Base-by-base conservation (phyloP, 1,284 basidiomycete species). In the Tilletia setariae region DNA sequence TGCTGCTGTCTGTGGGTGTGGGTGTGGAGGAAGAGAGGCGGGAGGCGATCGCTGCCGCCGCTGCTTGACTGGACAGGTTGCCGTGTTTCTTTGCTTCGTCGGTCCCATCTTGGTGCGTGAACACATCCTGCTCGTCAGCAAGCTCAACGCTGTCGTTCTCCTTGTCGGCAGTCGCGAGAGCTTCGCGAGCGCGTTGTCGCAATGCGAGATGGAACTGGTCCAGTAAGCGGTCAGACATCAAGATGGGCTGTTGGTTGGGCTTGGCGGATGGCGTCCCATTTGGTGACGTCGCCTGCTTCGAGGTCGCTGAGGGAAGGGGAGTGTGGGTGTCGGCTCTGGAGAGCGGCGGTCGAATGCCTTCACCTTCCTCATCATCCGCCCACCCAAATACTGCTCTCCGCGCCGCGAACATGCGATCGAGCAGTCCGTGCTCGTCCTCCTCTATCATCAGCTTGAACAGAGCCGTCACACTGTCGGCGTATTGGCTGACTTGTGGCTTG, bases 391-490 rank as follows among this genome's bases (percentile, higher is more conserved):
- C 94, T 11, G 85, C 86, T 42, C 90, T 86, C 42, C 91, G 85
- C 0, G 90, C 91, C 70, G 87, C 87, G 83, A 91, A 90, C 0
- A 98, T 87, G 21, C 95, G 87, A 61, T 87, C 83, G 49, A 74
- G 66, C n/a, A 82, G 68, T 49, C 70, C 88, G 23, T 86, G 85
- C 56, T 88, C 87, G 42, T 90, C 87, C 0, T 89, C 89, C n/a
- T 89, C 87, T 40, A 98, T 86, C 93, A 98, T 98, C 77, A 98
- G 86, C 84, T 97, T 98, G 87, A 93, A 98, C 47, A 98, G 86
- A 70, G 92, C 93, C 3, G 91, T 92, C 6, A 89, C 88, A 77
- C 90, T 91, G 72, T 88, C 87, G 1, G 94, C 90, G 78, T 90
- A 98, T 65, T 82, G 96, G 90, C 79, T 87, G 73, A 98, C 97